Percentiles rank a stretch among this genome's conserved stretches.
These are phyloP conservation scores for Fusarium sp. DNA, from an alignment of 2,329 filamentous ascomycete species.

Conservation along the genomic window DNA sequence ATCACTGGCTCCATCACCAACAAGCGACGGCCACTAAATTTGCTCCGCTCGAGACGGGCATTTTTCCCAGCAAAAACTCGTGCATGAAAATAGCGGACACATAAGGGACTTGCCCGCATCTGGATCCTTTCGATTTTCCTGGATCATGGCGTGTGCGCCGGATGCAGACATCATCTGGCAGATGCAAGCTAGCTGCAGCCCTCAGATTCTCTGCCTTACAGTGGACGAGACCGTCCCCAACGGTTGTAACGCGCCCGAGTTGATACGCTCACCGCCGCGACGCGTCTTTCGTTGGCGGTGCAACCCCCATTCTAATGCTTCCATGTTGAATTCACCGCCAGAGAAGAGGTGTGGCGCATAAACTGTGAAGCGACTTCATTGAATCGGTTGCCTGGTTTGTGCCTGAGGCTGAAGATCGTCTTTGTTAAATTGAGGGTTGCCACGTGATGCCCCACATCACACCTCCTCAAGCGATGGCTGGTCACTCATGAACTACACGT, in stretches of 20 bases:
- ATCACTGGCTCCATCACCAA: conserved; percentile 26
- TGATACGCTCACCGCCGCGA: conserved; percentile 11
- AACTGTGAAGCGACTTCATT: not conserved
- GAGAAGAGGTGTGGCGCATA: not conserved
- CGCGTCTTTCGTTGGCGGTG: not conserved
- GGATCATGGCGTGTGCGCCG: conserved; percentile 17
- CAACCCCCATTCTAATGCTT: not conserved
- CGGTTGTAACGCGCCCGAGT: not conserved
- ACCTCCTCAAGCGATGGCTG: not conserved
- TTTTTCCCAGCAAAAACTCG: not conserved
- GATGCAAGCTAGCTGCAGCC: not conserved
- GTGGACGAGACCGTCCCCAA: not conserved
- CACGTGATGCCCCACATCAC: not conserved
- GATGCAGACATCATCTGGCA: conserved; percentile 8
- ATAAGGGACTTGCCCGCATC: not conserved
- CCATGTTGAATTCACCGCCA: conserved; percentile 3
- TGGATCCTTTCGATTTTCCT: conserved; percentile 10
- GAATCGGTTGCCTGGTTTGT: not conserved
- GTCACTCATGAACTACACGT: not conserved
- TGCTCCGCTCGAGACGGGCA: not conserved
- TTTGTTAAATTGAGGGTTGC: not conserved
- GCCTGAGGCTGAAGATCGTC: conserved; percentile 23
- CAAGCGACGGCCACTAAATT: conserved; percentile 11
- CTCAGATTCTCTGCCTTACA: conserved; percentile 1
- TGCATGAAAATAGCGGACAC: not conserved